These are phyloP conservation scores for Drosera capensis DNA, from an alignment of 148 eudicot species.

Conservation along the genomic window DNA sequence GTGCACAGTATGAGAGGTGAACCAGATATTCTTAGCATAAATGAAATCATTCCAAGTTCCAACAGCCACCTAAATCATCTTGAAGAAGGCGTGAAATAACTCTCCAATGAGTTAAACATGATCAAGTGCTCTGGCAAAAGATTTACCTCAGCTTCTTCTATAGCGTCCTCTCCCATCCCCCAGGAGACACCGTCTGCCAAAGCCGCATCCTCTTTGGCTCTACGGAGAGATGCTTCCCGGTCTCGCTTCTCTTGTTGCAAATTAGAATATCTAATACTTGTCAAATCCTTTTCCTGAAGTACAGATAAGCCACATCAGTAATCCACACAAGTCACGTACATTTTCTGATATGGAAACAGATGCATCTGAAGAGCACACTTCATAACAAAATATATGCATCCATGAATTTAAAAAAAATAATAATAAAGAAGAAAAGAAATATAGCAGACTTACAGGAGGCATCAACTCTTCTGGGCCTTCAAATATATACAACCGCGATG, in stretches of 20 bases:
- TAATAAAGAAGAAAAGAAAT: background rate
- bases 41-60: too few relatives aligned
- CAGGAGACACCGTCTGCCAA: constrained; percentile 87
- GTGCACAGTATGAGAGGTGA: too few relatives aligned
- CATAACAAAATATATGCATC: background rate
- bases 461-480: constrained; percentile 94
- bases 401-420: background rate
- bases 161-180: constrained; percentile 97
- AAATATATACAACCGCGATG: constrained; percentile 79
- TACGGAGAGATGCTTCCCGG: constrained; percentile 80
- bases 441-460: constrained; percentile 57
- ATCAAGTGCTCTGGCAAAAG: too few relatives aligned
- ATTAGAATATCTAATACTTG: constrained; percentile 35
- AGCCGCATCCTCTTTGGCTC: constrained; percentile 74
- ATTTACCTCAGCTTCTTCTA: constrained; percentile 98
- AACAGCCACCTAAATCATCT: too few relatives aligned
- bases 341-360: background rate
- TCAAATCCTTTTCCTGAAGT: constrained; percentile 62
- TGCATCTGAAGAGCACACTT: background rate
- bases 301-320: too few relatives aligned
- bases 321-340: background rate
- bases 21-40: too few relatives aligned
- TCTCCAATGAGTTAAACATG: too few relatives aligned
- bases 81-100: too few relatives aligned
- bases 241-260: constrained; percentile 40